Evolutionary conservation across 257 asterid species (phyloP), one percentile per base, ranked within the genome.

Genomic region (Nicotiana tabacum): DNA sequence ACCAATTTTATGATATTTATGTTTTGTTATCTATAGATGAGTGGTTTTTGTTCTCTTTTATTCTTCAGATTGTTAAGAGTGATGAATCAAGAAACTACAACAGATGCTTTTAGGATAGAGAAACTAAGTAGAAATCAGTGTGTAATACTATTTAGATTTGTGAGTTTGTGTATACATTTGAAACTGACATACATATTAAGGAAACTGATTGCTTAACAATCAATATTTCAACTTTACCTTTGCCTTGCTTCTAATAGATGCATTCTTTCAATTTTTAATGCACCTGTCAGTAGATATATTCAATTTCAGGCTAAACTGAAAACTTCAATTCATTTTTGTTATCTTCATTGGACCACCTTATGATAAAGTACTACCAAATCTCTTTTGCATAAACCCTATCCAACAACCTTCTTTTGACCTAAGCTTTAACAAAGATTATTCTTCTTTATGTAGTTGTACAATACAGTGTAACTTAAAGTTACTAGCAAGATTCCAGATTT

Each of bases 1-100:
- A 35, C 93, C 97, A 4, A 67, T 92, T 77, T 67, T 91, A 86
- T 93, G 92, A 93, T 84, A 17, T 79, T 66, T 78, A 79, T 82
- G 65, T 33, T 66, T 67, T 32, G 85, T 74, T 57, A 51, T 24
- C 37, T 58, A 39, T 56, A 32, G 61, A 2, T 82, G 83, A 80
- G 83, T 66, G 56, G 17, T 51, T 81, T 76, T 21, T 88, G 74
- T 43, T 55, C 8, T 51, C 72, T 53, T 61, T 18, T 80, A 12
- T 81, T 85, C 74, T 81, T 85, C 76, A 81, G 84, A 66, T 76
- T 81, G 64, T 83, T 83, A 27, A 46, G 79, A 72, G 58, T 39
- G 78, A 70, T 65, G 9, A 5, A 61, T 24, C 67, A 65, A 65
- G 3, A 29, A 86, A 81, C 29, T 78, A 81, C 51, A 82, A 56